Conservation (phyloP, 345 rosid species). For the Trapa bicornis region DNA sequence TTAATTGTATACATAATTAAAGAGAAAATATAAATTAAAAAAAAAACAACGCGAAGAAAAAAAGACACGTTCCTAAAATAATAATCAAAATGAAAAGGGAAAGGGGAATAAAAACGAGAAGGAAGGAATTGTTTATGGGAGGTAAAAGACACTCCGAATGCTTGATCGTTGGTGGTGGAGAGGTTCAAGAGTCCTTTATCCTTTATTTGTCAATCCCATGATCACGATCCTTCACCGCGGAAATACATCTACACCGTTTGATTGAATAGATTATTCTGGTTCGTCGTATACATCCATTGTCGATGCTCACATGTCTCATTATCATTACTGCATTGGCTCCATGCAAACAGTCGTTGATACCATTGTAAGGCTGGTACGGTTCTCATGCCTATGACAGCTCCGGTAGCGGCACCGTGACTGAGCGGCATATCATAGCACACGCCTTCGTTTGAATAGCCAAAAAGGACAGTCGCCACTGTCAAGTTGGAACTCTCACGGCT, state of each 20-base stretch:
- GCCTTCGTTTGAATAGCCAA: neutral
- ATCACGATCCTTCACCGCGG: neutral
- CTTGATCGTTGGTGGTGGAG: neutral
- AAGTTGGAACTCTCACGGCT: neutral
- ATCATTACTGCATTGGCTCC: neutral
- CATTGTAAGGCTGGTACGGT: neutral
- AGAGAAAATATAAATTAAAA: no score
- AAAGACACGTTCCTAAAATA: no score
- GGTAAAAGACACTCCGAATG: neutral
- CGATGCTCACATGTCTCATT: neutral
- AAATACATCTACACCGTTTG: slow-evolving; percentile 4
- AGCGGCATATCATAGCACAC: neutral
- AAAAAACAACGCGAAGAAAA: no score
- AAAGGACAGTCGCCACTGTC: neutral
- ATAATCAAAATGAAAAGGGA: no score
- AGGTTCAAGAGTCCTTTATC: neutral
- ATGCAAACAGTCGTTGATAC: no score
- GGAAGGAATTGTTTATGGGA: neutral
- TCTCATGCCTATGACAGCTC: neutral
- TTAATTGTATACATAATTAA: no score
- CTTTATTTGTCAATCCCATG: neutral
- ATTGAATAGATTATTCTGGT: neutral
- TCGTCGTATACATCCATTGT: neutral
- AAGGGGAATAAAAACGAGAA: no score
- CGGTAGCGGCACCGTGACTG: neutral